Conservation (phyloP, 2,329 filamentous ascomycete genomes). For the Trichoderma asperellum region DNA sequence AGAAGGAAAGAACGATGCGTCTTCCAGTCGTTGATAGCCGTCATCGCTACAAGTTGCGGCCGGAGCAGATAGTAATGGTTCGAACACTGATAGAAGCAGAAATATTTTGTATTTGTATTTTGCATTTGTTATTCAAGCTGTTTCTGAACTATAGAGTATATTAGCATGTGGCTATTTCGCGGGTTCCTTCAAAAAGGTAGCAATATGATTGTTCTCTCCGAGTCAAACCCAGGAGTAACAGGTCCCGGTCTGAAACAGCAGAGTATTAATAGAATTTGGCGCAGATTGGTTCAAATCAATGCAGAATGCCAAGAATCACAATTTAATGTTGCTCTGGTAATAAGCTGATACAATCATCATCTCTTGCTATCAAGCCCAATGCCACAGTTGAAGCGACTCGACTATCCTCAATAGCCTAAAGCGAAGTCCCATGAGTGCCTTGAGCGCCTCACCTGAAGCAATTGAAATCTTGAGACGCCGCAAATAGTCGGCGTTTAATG, state of each 20-base stretch:
- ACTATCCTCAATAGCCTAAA: background rate
- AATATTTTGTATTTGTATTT: background rate
- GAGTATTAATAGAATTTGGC: background rate
- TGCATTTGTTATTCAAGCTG: background rate
- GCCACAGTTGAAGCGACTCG: background rate
- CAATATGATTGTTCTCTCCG: background rate
- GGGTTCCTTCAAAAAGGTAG: background rate
- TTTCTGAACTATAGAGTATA: background rate
- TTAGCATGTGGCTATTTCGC: background rate
- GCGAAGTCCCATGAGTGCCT: background rate
- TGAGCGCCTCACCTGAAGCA: slow-evolving; percentile 1
- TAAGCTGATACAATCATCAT: background rate
- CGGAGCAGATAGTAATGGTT: background rate
- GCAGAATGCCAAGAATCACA: background rate
- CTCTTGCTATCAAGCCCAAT: background rate
- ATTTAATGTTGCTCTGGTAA: background rate
- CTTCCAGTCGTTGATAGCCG: background rate
- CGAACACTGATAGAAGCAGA: background rate
- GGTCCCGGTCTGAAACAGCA: background rate
- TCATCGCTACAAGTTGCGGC: background rate
- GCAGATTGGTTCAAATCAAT: background rate
- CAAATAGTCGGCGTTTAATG: background rate
- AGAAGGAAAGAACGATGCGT: background rate
- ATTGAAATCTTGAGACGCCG: slow-evolving; percentile 7
- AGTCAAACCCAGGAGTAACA: background rate